Base-by-base conservation (phyloP, 805 yeast species). In the Monosporozyma siamensis region DNA sequence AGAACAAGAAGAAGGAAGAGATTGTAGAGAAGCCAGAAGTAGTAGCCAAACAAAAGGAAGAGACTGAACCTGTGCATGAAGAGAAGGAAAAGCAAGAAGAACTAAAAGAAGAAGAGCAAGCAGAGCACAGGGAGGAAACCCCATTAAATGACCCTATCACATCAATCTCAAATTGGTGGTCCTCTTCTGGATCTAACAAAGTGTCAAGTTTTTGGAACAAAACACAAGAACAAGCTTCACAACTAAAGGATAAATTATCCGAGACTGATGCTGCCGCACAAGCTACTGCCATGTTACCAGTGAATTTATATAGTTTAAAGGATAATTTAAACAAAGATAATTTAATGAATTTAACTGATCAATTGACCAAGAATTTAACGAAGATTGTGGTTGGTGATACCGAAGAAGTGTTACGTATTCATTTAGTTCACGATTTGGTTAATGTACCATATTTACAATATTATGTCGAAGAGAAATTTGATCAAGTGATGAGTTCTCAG, bases 111-210 rank as follows among this genome's bases (percentile, higher is more conserved):
- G 55, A 45, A 26, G 38, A 31, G 6, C 23, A 38, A 14, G 37
- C 14, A 3, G 15, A 44, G 31, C 51, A 52, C 48, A 27, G 23
- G 24, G 10, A 39, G 40, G 10, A 48, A 37, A 11, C 52, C 46
- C 63, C 61, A 22, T 52, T 62, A 6, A 61, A 69, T 46, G 87
- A 80, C 53, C 87, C 89, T 12, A 71, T 82, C 29, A 69, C 79
- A 0, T 72, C 85, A 2, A 63, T 82, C 39, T 70, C 87, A 4
- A 75, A 70, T 30, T 83, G 94, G 92, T 82, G 88, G 87, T 73
- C 76, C 3, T 69, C 69, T 1, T 78, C 78, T 35, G 89, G 89
- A 0, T 77, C 87, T 2, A 67, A 72, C 2, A 76, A 77, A 22
- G 86, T 81, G 2, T 70, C 74, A 4, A 77, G 78, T 6, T 50